phyloP scores from a whole-genome alignment of 192 early-diverging fungal species.

The Umbelopsis vinacea region DNA sequence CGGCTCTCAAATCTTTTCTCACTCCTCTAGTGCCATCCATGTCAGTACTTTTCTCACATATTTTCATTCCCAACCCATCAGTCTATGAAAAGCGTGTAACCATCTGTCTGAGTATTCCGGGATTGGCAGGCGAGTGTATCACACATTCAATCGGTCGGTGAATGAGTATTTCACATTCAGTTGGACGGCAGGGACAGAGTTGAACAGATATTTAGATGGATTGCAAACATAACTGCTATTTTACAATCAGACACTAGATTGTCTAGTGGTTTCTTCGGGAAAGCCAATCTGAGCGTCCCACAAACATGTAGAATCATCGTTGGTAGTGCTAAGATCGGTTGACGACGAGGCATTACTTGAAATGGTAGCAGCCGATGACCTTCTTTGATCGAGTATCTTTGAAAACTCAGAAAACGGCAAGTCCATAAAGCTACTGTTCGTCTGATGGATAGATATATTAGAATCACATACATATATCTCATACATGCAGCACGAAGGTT shows the following conservation, averaged over 20 bases:
- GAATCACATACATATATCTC: background rate
- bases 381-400: constrained; percentile 13
- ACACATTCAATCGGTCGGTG: background rate
- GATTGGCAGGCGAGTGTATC: background rate
- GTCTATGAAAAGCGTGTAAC: background rate
- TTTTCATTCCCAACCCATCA: no score
- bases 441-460: background rate
- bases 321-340: background rate
- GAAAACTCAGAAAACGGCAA: constrained; percentile 18
- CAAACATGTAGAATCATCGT: background rate
- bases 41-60: no score
- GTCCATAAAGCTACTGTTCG: constrained; percentile 17
- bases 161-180: no score
- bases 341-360: background rate
- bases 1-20: no score
- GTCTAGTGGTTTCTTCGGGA: background rate
- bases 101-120: background rate
- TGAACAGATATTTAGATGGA: background rate
- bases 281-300: constrained; percentile 7
- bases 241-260: background rate
- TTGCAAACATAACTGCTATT: background rate
- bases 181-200: no score
- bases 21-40: no score
- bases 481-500: background rate
- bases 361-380: background rate